Evolutionary conservation across 495 filamentous ascomycete genomes (phyloP), one percentile per base, ranked within the genome.

Genomic region (Xylaria acuta): DNA sequence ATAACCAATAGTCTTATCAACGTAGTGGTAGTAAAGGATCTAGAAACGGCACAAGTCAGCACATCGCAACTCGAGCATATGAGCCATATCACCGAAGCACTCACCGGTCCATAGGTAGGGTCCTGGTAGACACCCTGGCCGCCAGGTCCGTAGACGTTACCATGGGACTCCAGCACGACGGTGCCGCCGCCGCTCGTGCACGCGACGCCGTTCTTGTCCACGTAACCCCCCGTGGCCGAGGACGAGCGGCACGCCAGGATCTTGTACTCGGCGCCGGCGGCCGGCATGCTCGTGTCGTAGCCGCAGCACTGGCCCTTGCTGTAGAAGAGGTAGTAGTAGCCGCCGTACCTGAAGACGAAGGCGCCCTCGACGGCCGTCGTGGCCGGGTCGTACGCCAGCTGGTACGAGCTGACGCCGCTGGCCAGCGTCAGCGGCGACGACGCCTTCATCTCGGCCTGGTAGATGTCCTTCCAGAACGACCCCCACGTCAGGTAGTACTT

Each of bases 1-100:
- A 73, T 88, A 90, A 0, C 92, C 91, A 72, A 93, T 83, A 4
- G 73, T 86, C 0, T 88, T 92, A 75, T 94, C 85, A 8, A 80
- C 79, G 49, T 93, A 93, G 74, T 93, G 90, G 74, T 94, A 93
- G 76, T 93, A 93, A 20, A 93, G 83, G 18, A 93, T 84, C 38
- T 88, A 78, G 0, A 16, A 47, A 64, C 5, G 71, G 22, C 25
- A 6, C 64, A 36, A 25, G 12, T 43, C 53, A 40, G 59, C 56
- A 60, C 2, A 85, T 85, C 0, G 82, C 60, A 41, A 5, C 6
- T 45, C 60, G 72, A 9, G 79, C 1, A 84, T 1, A 38, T 27
- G 14, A 11, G 32, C 30, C 0, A 89, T 82, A 41, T 86, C 87
- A 75, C 82, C 83, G n/a, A 51, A 51, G 41, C 54, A 76, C 81